These are phyloP conservation scores for Apiospora aurea DNA, from an alignment of 2,329 filamentous ascomycete species.

Conservation along the genomic window DNA sequence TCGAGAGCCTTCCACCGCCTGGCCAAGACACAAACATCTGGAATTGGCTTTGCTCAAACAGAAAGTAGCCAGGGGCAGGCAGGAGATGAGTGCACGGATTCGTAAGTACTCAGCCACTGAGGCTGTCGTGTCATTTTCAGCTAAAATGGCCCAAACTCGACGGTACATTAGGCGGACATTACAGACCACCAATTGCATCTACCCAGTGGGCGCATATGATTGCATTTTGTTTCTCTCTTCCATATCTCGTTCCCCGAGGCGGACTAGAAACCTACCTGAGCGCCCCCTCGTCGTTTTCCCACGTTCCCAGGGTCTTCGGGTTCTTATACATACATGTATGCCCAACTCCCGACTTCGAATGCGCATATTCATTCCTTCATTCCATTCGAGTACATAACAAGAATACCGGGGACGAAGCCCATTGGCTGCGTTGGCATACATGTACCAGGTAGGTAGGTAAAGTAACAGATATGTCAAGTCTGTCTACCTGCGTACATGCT, in stretches of 20 bases:
- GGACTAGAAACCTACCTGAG: background rate
- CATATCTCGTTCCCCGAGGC: background rate
- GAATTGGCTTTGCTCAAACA: background rate
- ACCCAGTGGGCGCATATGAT: background rate
- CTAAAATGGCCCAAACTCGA: background rate
- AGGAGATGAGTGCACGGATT: background rate
- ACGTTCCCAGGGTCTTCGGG: background rate
- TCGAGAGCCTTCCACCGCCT: background rate
- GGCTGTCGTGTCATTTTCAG: background rate
- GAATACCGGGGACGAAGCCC: background rate
- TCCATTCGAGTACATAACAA: background rate
- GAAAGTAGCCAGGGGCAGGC: background rate
- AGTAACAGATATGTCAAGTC: background rate
- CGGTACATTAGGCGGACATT: conserved; percentile 6
- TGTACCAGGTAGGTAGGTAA: background rate
- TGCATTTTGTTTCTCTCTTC: background rate
- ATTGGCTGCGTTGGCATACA: background rate
- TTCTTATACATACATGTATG: background rate
- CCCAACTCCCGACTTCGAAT: background rate
- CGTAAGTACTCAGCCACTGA: background rate
- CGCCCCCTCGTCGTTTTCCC: background rate
- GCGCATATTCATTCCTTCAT: background rate
- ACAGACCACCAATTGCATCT: background rate
- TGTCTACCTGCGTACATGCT: background rate
- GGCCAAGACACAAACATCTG: background rate